A percentile compares a stretch with the other conserved stretches of the same genome.
These are phyloP conservation scores for Ustilago bromivora DNA, from an alignment of 1,284 basidiomycete genomes.

Conservation along the genomic window DNA sequence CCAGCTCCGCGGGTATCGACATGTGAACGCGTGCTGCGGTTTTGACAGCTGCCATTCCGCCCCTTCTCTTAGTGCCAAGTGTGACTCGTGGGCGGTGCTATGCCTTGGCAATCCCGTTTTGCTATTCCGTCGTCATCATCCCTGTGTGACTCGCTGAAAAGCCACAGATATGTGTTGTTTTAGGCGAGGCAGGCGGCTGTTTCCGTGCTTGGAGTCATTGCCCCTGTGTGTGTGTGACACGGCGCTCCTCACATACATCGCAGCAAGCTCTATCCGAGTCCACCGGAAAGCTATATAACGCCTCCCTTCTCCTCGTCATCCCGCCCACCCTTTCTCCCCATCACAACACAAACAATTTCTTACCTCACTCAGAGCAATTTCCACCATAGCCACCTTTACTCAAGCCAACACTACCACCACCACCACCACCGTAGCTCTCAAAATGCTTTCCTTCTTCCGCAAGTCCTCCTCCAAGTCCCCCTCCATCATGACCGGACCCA, in stretches of 20 bases:
- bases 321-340: not conserved
- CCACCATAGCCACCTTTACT: constrained; percentile 7
- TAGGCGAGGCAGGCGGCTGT: not conserved
- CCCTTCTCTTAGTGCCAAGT: not conserved
- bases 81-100: constrained; percentile 4
- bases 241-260: too few relatives aligned
- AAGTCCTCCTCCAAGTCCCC: constrained; percentile 17
- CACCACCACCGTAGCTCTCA: constrained; percentile 10
- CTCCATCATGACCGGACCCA: constrained; percentile 33
- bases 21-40: not conserved
- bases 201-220: not conserved
- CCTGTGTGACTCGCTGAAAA: not conserved
- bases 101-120: not conserved
- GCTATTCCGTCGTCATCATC: not conserved
- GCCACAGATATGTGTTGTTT: not conserved
- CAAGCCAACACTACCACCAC: constrained; percentile 5
- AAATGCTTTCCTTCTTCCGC: constrained; percentile 46
- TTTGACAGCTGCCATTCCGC: constrained; percentile 15
- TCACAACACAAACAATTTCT: not conserved
- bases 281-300: constrained; percentile 2
- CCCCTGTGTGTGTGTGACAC: too few relatives aligned
- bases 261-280: not conserved
- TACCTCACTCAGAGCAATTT: not conserved
- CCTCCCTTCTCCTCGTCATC: not conserved
- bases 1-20: constrained; percentile 11